Base-by-base conservation (phyloP, 2,329 filamentous ascomycete genomes). In the Neonectria sp. region DNA sequence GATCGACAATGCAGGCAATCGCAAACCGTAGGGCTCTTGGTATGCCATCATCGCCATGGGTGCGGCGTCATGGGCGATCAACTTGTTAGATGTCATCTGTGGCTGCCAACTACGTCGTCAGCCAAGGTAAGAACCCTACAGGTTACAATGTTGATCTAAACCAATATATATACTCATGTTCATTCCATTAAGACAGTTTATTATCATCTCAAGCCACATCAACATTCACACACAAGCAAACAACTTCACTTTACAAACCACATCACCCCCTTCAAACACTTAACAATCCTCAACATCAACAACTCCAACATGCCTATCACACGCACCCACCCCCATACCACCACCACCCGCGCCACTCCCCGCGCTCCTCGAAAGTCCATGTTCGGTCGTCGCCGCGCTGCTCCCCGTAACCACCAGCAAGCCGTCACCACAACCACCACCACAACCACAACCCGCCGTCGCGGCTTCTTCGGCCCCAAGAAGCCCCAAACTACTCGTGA, bases 361-460 rank as follows among this genome's bases (percentile, higher is more conserved):
- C 40, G 40, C 12, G 45, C 45, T 45, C 71, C 70, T 33, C 76
- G 77, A 37, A 74, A 73, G 67, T 76, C 73, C 66, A 71, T 75
- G 55, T 76, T 71, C 51, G 73, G 66, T 52, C 71, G 67, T 55
- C 68, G 75, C 58, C 70, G 71, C 60, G 65, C 73, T 49, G 73
- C 71, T 3, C 75, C 72, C 65, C 75, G 64, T 58, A 73, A 69
- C 53, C 75, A 75, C 60, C 74, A 78, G 15, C 45, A 69, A 9
- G 73, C 75, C 55, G 78, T 78, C 52, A 82, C 79, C 45, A 79
- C 70, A 31, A 70, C 71, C 24, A 84, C 82, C 7, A 84, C 82
- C 77, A 74, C 77, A 7, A 85, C 84, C 46, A 81, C 82, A 27
- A 82, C 81, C 56, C 83, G 79, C 65, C 84, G 82, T 65, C 79